phyloP scores from a whole-genome alignment of 352 stramenopile species.

The Plasmopara muralis region DNA sequence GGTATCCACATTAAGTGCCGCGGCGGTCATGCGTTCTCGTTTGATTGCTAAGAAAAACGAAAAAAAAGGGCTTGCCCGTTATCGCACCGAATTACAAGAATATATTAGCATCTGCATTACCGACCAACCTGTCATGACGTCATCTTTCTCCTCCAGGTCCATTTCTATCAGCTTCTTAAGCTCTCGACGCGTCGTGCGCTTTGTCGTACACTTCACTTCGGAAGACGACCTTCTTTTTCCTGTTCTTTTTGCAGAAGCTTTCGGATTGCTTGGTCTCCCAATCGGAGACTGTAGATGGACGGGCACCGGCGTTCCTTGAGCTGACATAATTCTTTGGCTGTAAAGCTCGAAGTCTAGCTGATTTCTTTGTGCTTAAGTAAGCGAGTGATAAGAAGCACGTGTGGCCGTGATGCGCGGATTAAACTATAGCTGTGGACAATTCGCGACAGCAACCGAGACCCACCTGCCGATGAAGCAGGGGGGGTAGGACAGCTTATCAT shows the following conservation, averaged over 20 bases:
- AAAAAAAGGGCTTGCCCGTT: not conserved
- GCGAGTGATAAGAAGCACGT: not conserved
- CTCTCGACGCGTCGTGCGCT: constrained; percentile 62
- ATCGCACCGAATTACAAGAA: not conserved
- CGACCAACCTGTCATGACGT: constrained; percentile 27
- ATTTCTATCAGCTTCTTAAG: constrained; percentile 77
- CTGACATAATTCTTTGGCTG: constrained; percentile 21
- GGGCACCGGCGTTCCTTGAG: constrained; percentile 23
- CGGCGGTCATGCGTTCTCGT: constrained; percentile 9
- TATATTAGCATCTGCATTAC: not conserved
- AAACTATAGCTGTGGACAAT: not conserved
- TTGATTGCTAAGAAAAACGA: constrained; percentile 7
- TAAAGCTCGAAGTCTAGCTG: not conserved
- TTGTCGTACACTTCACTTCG: constrained; percentile 24
- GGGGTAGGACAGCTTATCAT: constrained; percentile 6
- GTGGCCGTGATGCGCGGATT: not conserved
- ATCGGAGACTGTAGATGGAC: constrained; percentile 30
- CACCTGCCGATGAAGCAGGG: constrained; percentile 2
- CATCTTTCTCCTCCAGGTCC: constrained; percentile 68
- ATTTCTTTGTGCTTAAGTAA: constrained; percentile 1
- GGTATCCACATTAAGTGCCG: constrained; percentile 37
- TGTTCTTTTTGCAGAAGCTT: constrained; percentile 32
- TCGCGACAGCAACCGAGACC: not conserved
- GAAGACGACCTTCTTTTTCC: constrained; percentile 36
- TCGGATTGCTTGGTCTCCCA: constrained; percentile 29